Evolutionary conservation across 2,329 filamentous ascomycete species (phyloP), one percentile per base, ranked within the genome.

Genomic region (Fusarium torulosum): DNA sequence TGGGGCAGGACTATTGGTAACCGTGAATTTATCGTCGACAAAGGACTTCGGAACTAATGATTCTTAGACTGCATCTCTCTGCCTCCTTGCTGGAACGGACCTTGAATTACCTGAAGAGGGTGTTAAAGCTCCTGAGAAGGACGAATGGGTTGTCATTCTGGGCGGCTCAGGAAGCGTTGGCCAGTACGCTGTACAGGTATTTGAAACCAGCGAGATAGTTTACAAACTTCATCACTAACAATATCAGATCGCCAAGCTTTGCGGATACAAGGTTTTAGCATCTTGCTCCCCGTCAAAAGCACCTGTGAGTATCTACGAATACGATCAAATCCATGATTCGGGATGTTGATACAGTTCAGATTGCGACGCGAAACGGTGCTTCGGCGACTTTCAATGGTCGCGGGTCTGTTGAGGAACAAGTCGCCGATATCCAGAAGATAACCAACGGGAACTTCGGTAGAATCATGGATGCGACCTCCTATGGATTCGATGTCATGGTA

Each of bases 131-230:
- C 27, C 54, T 3, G 56, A 69, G 10, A 70, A 69, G 17, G 70
- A 76, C 15, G 76, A 79, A 61, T 81, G 79, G 79, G 52, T 80
- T 21, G 59, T 81, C 17, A 58, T 80, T 17, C 55, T 80, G 14
- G 79, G 79, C 1, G 78, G 74, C 4, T 71, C 74, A 23, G 78
- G 78, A 1, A 71, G 63, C 8, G 79, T 81, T 14, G 78, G 78
- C 2, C 75, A 77, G 50, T 79, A 71, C 52, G 75, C 70, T 4
- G 71, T 79, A 3, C 77, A 79, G 63, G 71, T 66, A 53, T 29
- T 13, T n/a, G n/a, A 10, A 21, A 13, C 17, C n/a, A 7, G 23
- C 8, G 21, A 10, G 6, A 10, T 3, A 2, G 3, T 1, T 6
- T n/a, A 35, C 31, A 27, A 6, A 2, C 11, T 15, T n/a, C 3